phyloP scores from a whole-genome alignment of 257 asterid genomes.

The Salvia splendens region DNA sequence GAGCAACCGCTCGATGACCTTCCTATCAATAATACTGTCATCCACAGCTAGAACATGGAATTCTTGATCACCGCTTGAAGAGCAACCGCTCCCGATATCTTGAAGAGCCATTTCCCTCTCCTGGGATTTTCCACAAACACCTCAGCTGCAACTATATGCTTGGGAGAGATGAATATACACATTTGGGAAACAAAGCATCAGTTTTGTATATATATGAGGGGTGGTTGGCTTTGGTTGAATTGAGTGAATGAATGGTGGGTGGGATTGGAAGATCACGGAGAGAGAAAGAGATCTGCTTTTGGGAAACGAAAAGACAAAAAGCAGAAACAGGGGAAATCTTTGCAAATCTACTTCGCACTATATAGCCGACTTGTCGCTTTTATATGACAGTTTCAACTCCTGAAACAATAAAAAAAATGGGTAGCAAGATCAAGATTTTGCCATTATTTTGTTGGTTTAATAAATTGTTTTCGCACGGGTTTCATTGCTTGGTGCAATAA shows the following conservation, averaged over 20 bases:
- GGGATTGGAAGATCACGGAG: constrained; percentile 46
- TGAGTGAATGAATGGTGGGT: constrained; percentile 22
- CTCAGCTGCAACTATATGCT: not conserved
- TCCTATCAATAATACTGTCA: constrained; percentile 74
- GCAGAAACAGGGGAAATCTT: constrained; percentile 64
- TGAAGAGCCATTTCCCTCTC: constrained; percentile 23
- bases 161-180: constrained; percentile 15
- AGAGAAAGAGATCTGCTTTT: constrained; percentile 62
- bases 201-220: constrained; percentile 22
- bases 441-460: constrained; percentile 29
- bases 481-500: constrained; percentile 4
- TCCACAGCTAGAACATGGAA: constrained; percentile 89
- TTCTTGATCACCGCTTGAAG: constrained; percentile 42
- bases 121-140: constrained; percentile 10
- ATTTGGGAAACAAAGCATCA: not conserved
- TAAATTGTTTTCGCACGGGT: constrained; percentile 26
- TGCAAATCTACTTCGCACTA: constrained; percentile 69
- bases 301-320: constrained; percentile 49
- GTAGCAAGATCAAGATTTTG: not conserved
- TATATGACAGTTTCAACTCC: constrained; percentile 46
- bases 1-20: constrained; percentile 67
- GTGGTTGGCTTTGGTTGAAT: constrained; percentile 28
- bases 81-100: constrained; percentile 44
- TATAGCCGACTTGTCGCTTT: constrained; percentile 69
- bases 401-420: not conserved